Percentiles rank a stretch among this genome's conserved stretches.
Conservation (phyloP, 441 rosid genomes). For the Pelargonium cotyledonis region DNA sequence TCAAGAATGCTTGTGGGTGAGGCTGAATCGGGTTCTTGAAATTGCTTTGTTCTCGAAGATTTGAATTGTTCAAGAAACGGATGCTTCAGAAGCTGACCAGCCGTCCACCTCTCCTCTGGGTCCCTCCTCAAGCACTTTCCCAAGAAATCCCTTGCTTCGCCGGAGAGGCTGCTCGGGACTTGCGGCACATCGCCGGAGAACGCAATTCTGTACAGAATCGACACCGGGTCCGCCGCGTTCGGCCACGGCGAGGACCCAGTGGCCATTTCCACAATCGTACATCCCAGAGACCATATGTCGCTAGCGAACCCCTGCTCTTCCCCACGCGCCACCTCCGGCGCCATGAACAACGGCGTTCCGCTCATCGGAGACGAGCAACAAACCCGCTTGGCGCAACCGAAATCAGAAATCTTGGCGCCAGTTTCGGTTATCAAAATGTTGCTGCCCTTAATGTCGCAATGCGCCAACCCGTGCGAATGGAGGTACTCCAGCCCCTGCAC, state of each 20-base stretch:
- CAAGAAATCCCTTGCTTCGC: conserved; percentile 65
- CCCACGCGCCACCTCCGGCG: conserved; percentile 85
- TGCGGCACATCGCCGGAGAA: conserved; percentile 47
- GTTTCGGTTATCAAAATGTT: conserved; percentile 44
- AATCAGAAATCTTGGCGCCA: conserved; percentile 60
- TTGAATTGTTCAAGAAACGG: conserved; percentile 38
- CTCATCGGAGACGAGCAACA: conserved; percentile 22
- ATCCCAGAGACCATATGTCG: conserved; percentile 68
- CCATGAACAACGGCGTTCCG: conserved; percentile 73
- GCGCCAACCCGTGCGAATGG: conserved; percentile 54
- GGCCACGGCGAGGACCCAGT: conserved; percentile 50
- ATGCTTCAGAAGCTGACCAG: conserved; percentile 51
- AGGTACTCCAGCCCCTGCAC: conserved; percentile 51
- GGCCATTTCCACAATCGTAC: conserved; percentile 67
- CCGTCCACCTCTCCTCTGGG: conserved; percentile 58
- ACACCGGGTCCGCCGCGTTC: conserved; percentile 36
- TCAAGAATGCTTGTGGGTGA: conserved; percentile 78
- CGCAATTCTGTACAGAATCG: conserved; percentile 46
- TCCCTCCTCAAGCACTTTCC: conserved; percentile 58
- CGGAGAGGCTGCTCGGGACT: conserved; percentile 42
- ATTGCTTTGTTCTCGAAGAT: conserved; percentile 20
- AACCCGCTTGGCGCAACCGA: conserved; percentile 61
- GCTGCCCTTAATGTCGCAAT: conserved; percentile 64
- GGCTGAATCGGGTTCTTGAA: conserved; percentile 24
- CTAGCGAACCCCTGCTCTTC: conserved; percentile 51